phyloP scores from a whole-genome alignment of 306 rosid genomes.

The Vicia faba region DNA sequence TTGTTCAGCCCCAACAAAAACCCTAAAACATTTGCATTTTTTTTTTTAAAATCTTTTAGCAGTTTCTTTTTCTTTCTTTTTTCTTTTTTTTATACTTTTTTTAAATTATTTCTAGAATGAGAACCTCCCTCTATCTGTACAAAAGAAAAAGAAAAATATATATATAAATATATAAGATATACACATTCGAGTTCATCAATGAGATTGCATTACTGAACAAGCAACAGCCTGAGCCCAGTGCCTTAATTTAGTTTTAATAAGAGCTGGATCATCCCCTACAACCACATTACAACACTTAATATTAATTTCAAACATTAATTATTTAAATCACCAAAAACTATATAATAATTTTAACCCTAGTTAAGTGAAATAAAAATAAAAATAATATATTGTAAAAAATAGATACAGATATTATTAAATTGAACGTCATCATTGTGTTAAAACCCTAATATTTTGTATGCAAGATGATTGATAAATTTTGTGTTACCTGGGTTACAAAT shows the following conservation, averaged over 20 bases:
- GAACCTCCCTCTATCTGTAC: slow-evolving; percentile 46
- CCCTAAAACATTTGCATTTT: slow-evolving; percentile 14
- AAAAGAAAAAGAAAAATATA: slow-evolving; percentile 18
- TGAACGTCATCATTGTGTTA: too few species aligned
- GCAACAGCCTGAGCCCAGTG: slow-evolving; percentile 99
- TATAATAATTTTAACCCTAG: too few species aligned
- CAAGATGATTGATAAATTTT: too few species aligned
- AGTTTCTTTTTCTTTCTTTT: background rate
- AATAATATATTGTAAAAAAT: too few species aligned
- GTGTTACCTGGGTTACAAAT: slow-evolving; percentile 74
- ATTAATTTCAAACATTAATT: background rate
- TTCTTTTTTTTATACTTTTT: background rate
- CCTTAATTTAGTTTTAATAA: slow-evolving; percentile 80
- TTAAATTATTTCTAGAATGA: background rate
- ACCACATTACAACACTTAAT: background rate
- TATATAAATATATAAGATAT: background rate
- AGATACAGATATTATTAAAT: too few species aligned
- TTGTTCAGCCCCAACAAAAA: slow-evolving; percentile 26
- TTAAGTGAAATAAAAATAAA: too few species aligned
- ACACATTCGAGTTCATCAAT: slow-evolving; percentile 40
- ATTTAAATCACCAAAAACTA: too few species aligned
- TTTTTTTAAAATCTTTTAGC: background rate
- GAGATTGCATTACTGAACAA: slow-evolving; percentile 83
- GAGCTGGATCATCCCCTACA: slow-evolving; percentile 85
- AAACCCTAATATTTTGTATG: too few species aligned